Percentiles rank a stretch among this genome's conserved stretches.
phyloP scores from a whole-genome alignment of 2,329 filamentous ascomycete genomes.

The Pseudovirgaria hyperparasitica region DNA sequence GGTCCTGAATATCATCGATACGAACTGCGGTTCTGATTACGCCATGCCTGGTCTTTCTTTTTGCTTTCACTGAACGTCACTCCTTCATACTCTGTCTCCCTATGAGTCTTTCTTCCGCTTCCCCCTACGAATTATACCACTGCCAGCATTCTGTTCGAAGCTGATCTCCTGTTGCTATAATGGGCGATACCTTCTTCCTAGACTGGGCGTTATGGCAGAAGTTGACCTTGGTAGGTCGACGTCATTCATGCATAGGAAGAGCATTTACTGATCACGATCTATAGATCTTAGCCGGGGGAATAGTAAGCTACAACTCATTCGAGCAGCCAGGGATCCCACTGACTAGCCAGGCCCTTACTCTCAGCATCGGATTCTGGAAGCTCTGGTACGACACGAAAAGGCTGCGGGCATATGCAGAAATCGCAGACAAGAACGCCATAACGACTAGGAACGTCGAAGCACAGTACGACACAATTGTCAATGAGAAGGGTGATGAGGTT shows the following conservation, averaged over 20 bases:
- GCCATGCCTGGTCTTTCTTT: no score
- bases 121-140: no score
- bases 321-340: slow-evolving; percentile 10
- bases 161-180: no score
- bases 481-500: slow-evolving; percentile 50
- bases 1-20: no score
- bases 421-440: slow-evolving; percentile 22
- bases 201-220: slow-evolving; percentile 75
- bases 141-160: no score
- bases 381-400: slow-evolving; percentile 35
- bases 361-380: slow-evolving; percentile 55
- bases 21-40: no score
- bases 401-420: slow-evolving; percentile 29
- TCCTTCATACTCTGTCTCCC: no score
- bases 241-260: slow-evolving; percentile 1
- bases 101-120: no score
- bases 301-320: slow-evolving; percentile 32
- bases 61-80: no score
- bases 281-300: slow-evolving; percentile 60
- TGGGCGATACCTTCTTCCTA: slow-evolving; percentile 28
- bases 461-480: slow-evolving; percentile 42
- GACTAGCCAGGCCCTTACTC: slow-evolving; percentile 43
- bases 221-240: slow-evolving; percentile 66
- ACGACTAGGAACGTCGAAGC: slow-evolving; percentile 54
- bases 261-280: slow-evolving; percentile 12